Evolutionary conservation across 805 yeast species (phyloP), one percentile per base, ranked within the genome.

Genomic region (Pichia pseudocactophila): DNA sequence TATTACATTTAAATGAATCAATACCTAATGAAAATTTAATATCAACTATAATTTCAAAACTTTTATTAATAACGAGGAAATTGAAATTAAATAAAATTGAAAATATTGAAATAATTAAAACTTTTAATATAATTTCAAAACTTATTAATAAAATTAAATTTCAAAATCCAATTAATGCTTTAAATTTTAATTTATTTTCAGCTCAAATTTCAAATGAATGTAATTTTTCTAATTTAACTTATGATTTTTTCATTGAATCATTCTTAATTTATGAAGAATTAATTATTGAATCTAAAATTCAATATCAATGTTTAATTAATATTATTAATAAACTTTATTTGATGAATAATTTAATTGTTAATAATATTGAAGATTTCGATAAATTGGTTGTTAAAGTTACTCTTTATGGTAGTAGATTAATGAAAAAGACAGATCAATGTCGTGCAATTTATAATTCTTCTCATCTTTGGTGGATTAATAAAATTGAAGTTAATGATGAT

Each of bases 381-480:
- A 74, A 78, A 4, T 67, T 90, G 50, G 87, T 89, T 39, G 83
- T 94, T 13, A 82, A 88, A 58, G 73, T 89, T 37, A 87, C 96
- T 1, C 65, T 89, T 37, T 86, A 87, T 54, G 95, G 95, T 5
- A 85, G 95, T 12, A 86, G 85, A 60, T 69, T 92, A 39, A 69
- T 90, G 54, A 87, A 85, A 60, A 90, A 90, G 59, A 88, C 92
- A 30, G 97, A 90, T 55, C 98, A 92, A 61, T 89, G 97, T 59
- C 76, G 97, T 13, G 80, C 95, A 0, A 95, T 88, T 6, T 86
- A 83, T 57, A 63, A 76, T 40, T 89, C 96, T 34, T 80, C 95
- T 1, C 97, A 92, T 62, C 64, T 92, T 38, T 92, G 96, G 96
- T 85, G 95, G 92, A 82, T 90, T 55, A 78, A 81, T 19, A 88